phyloP scores from a whole-genome alignment of 768 basidiomycete genomes.

The Pleurotus tuber-regium region DNA sequence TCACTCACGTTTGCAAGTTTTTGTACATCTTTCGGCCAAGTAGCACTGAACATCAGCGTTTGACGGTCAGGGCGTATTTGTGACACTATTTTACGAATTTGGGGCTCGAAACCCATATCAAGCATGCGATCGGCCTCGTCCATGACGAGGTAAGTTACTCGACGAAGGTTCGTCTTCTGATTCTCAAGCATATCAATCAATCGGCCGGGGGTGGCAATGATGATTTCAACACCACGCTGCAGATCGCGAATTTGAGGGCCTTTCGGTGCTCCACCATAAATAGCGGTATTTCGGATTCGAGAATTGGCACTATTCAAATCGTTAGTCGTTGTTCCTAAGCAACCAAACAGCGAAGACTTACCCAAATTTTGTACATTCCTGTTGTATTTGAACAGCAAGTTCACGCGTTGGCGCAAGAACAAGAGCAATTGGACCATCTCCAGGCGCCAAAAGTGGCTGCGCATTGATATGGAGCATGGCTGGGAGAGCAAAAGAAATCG shows the following conservation, averaged over 20 bases:
- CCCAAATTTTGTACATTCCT: conserved; percentile 99
- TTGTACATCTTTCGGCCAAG: conserved; percentile 99
- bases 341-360: conserved; percentile 30
- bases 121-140: conserved; percentile 99
- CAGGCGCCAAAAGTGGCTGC: conserved; percentile 88
- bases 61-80: conserved; percentile 99
- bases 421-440: conserved; percentile 96
- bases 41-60: conserved; percentile 98
- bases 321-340: conserved; percentile 7
- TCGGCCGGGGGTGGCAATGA: conserved; percentile 99
- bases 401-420: conserved; percentile 98
- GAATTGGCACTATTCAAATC: conserved; percentile 65
- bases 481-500: conserved; percentile 96
- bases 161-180: conserved; percentile 93
- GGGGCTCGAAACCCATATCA: conserved; percentile 99
- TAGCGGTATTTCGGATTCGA: conserved; percentile 96
- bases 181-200: conserved; percentile 99
- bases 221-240: conserved; percentile 95
- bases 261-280: conserved; percentile 98
- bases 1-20: conserved; percentile 80
- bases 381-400: conserved; percentile 97
- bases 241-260: conserved; percentile 98
- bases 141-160: conserved; percentile 97
- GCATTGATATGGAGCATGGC: conserved; percentile 99
- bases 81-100: conserved; percentile 96